These are phyloP conservation scores for Colletotrichum falcatum DNA, from an alignment of 2,329 filamentous ascomycete species.

Conservation along the genomic window DNA sequence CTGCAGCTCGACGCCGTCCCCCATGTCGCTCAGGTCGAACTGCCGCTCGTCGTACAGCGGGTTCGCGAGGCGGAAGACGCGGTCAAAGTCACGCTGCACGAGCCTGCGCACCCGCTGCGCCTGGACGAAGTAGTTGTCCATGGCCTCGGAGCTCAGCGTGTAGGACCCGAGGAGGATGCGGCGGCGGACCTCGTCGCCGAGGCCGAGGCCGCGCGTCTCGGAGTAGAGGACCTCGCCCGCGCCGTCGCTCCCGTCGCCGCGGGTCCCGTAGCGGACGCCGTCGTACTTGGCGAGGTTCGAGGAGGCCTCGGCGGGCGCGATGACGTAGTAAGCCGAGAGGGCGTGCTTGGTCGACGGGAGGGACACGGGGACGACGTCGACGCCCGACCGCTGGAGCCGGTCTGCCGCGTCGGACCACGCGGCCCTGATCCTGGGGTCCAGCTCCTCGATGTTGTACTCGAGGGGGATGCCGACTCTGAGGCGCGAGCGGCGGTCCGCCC, in stretches of 20 bases:
- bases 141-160: constrained; percentile 87
- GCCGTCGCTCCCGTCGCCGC: constrained; percentile 63
- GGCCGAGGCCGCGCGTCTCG: constrained; percentile 76
- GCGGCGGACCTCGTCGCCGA: constrained; percentile 87
- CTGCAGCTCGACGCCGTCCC: constrained; percentile 62
- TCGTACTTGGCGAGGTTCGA: constrained; percentile 98
- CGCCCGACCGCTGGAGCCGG: constrained; percentile 72
- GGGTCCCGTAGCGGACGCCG: constrained; percentile 88
- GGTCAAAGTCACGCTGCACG: constrained; percentile 88
- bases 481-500: constrained; percentile 41
- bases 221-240: constrained; percentile 78
- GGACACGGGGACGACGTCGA: constrained; percentile 79
- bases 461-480: constrained; percentile 69
- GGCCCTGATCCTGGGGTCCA: constrained; percentile 75
- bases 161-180: constrained; percentile 92
- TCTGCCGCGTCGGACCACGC: constrained; percentile 76
- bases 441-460: constrained; percentile 91
- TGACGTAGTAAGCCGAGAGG: constrained; percentile 92
- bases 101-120: constrained; percentile 88
- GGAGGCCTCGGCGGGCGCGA: constrained; percentile 93
- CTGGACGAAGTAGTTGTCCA: constrained; percentile 96
- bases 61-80: constrained; percentile 77
- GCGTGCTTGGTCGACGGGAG: constrained; percentile 87
- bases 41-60: constrained; percentile 69
- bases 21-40: constrained; percentile 72